Evolutionary conservation across 345 rosid species (phyloP), one percentile per base, ranked within the genome.

Genomic region (Anacardium occidentale): DNA sequence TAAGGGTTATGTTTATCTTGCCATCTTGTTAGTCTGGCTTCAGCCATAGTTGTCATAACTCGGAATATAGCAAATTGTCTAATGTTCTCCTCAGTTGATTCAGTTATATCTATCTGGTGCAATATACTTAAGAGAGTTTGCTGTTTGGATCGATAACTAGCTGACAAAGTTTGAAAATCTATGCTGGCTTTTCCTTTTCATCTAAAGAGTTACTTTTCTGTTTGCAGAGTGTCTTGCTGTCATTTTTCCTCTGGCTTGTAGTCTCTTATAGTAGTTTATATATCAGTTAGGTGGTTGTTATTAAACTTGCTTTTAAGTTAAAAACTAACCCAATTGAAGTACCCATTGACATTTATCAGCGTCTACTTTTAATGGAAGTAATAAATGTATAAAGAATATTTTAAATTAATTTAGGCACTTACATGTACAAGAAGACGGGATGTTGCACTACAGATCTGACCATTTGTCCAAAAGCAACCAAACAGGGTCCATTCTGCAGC

Each of bases 381-480:
- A 66, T 52, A 17, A 48, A 72, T 45, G 56, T 20, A 51, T 34
- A 20, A 58, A 45, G 32, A 42, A 44, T 24, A 50, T 18, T 25
- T 2, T 76, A 62, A 4, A 24, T 24, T 20, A 1, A 66, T 11
- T n/a, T 10, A 69, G 22, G 54, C 25, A 73, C 99, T 85, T 81
- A 90, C 98, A 82, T 88, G 99, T 70, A 95, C 89, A 47, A 93
- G 79, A 64, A 95, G 92, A 50, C 99, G 91, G 53, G 99, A 95
- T 82, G 99, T 95, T 72, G 99, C 98, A 81, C 98, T 91, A 74
- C 99, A 93, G 68, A 95, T 95, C 86, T 95, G 97, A 66, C 99
- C 98, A 84, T 90, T 93, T 64, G 96, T 92, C 89, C 97, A 91
- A 81, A 92, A 95, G 90, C 98, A 92, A 64, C 98, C 98, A 78